These are phyloP conservation scores for Penicillium sp. DNA, from an alignment of 2,329 filamentous ascomycete genomes.

Conservation along the genomic window DNA sequence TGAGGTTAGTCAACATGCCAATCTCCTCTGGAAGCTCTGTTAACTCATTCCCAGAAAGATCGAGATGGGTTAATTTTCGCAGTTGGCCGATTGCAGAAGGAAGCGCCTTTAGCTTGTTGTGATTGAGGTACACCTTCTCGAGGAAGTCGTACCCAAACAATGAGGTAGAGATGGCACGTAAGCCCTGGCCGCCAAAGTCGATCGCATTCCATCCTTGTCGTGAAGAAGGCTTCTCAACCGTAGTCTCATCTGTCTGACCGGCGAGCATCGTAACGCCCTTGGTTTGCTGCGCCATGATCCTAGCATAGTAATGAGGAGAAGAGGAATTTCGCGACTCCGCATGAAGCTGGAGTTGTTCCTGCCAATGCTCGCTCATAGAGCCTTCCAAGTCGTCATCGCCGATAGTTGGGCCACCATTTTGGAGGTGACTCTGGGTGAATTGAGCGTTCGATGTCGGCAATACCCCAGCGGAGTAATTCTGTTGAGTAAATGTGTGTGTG, in stretches of 20 bases:
- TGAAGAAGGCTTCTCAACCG: conserved; percentile 53
- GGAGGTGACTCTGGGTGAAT: conserved; percentile 59
- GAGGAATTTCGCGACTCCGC: conserved; percentile 71
- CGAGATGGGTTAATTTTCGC: conserved; percentile 76
- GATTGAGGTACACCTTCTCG: conserved; percentile 87
- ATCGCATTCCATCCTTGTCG: conserved; percentile 88
- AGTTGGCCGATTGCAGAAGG: conserved; percentile 79
- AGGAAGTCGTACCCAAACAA: conserved; percentile 89
- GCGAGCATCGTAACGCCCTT: conserved; percentile 48
- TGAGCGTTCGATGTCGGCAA: conserved; percentile 54
- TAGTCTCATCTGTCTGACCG: conserved; percentile 50
- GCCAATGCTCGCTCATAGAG: conserved; percentile 73
- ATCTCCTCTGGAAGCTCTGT: conserved; percentile 81
- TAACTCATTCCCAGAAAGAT: conserved; percentile 86
- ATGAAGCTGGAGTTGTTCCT: conserved; percentile 77
- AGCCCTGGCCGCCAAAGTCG: conserved; percentile 93
- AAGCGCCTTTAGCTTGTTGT: conserved; percentile 82
- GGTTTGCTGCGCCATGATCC: conserved; percentile 47
- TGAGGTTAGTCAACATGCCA: conserved; percentile 93
- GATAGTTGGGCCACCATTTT: conserved; percentile 59
- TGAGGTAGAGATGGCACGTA: conserved; percentile 75
- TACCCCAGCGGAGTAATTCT: conserved; percentile 50
- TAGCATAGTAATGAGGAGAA: conserved; percentile 69
- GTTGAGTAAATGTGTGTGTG: conserved; percentile 47
- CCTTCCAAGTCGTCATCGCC: conserved; percentile 59